A percentile compares a stretch with the other conserved stretches of the same genome.
These are phyloP conservation scores for Nakazawaea siamensis DNA, from an alignment of 805 yeast genomes.

Conservation along the genomic window DNA sequence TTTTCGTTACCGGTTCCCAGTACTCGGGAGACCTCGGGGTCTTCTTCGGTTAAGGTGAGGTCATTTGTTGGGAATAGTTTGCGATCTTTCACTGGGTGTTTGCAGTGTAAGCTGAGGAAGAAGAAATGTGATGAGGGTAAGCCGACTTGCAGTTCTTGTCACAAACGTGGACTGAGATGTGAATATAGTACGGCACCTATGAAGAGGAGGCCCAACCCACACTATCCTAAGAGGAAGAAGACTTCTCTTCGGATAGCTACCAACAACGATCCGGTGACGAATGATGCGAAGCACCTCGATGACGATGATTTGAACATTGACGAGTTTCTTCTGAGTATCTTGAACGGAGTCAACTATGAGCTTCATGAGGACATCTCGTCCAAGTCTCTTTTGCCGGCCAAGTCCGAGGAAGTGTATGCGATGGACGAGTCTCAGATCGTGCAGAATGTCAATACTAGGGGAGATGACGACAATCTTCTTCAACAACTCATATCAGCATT, in stretches of 20 bases:
- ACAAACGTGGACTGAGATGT: constrained; percentile 14
- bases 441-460: constrained; percentile 1
- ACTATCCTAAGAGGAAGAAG: neutral
- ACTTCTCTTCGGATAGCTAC: too few relatives aligned
- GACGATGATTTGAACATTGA: too few relatives aligned
- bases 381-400: neutral
- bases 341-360: too few relatives aligned
- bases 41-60: constrained; percentile 1
- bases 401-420: neutral
- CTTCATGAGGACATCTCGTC: too few relatives aligned
- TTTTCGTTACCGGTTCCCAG: constrained; percentile 12
- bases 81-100: constrained; percentile 31
- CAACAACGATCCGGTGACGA: too few relatives aligned
- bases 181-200: constrained; percentile 8
- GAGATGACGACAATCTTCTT: constrained; percentile 4
- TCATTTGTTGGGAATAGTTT: constrained; percentile 23
- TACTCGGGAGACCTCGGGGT: too few relatives aligned
- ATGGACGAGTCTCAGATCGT: constrained; percentile 11
- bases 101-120: constrained; percentile 33
- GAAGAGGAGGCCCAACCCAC: constrained; percentile 6
- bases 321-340: too few relatives aligned
- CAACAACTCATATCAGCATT: neutral
- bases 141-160: constrained; percentile 18
- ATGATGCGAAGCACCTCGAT: too few relatives aligned
- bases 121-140: constrained; percentile 28